Percentiles rank a stretch among this genome's conserved stretches.
Conservation (phyloP, 495 filamentous ascomycete species). For the Lophiostoma macrostomum region DNA sequence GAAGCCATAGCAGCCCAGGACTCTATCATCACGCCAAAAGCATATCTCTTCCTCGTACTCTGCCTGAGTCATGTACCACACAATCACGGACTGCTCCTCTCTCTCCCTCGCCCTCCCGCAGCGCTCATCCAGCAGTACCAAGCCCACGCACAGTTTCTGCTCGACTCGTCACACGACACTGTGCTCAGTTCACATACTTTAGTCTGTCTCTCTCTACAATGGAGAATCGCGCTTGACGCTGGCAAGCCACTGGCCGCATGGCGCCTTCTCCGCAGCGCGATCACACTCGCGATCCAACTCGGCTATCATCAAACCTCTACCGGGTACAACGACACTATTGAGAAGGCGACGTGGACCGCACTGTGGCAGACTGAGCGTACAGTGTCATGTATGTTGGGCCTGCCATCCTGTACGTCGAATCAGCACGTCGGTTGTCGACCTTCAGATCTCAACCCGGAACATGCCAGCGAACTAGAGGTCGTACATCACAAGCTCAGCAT, state of each 20-base stretch:
- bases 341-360: background rate
- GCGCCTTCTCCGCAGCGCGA: background rate
- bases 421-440: background rate
- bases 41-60: too few relatives aligned
- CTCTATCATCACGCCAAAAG: too few relatives aligned
- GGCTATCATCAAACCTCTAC: background rate
- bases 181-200: too few relatives aligned
- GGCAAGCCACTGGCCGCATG: conserved; percentile 2
- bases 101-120: too few relatives aligned
- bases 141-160: too few relatives aligned
- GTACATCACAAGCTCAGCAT: background rate
- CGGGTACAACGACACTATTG: background rate
- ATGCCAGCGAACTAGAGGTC: too few relatives aligned
- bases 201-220: background rate
- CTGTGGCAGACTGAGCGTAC: conserved; percentile 5
- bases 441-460: background rate
- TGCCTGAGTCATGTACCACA: too few relatives aligned
- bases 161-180: too few relatives aligned
- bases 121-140: background rate
- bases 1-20: too few relatives aligned
- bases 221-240: background rate
- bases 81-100: too few relatives aligned
- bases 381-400: background rate
- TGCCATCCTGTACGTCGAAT: background rate
- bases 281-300: background rate